Base-by-base conservation (phyloP, 495 filamentous ascomycete genomes). In the Xylaria longipes region DNA sequence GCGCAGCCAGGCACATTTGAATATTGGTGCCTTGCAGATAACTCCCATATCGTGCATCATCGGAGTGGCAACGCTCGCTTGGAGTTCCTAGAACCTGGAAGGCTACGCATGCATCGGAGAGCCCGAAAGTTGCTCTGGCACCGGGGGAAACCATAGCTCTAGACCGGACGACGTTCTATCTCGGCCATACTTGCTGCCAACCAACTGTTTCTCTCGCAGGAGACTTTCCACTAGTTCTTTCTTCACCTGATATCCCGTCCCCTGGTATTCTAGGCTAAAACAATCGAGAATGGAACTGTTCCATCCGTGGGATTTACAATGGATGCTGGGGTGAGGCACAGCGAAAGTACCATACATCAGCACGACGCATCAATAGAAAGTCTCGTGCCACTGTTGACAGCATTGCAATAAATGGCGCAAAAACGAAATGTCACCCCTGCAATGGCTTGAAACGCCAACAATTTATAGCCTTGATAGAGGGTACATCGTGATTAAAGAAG, bases 331-430 rank as follows among this genome's bases (percentile, higher is more conserved):
- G 41, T 22, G 25, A 71, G 45, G 45, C 62, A 60, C 68, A 29
- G 69, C 68, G 50, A 37, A 43, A 68, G 52, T 70, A 50, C 67
- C 54, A 50, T 58, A 57, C 68, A 65, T 60, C 7, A 73, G 48
- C 43, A 68, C 57, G 57, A 54, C 69, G 35, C 68, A 69, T 62
- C 17, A 9, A 37, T 57, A 31, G 29, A 56, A 63, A 69, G 63
- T 70, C 69, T 70, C 66, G 58, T 71, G 73, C 74, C 65, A 41
- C n/a, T 27, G 14, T 61, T 33, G 45, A 31, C 20, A 20, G 12
- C 33, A 52, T 43, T 54, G 68, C 6, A 33, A 41, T 39, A 69
- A 50, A 37, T 39, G 31, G 33, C 22, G 27, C 35, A 25, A 41
- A 20, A 12, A 70, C 33, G 68, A 25, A 41, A 54, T 39, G 14